phyloP scores from a whole-genome alignment of 2,329 filamentous ascomycete genomes.

The Sarocladiaceae sp. region DNA sequence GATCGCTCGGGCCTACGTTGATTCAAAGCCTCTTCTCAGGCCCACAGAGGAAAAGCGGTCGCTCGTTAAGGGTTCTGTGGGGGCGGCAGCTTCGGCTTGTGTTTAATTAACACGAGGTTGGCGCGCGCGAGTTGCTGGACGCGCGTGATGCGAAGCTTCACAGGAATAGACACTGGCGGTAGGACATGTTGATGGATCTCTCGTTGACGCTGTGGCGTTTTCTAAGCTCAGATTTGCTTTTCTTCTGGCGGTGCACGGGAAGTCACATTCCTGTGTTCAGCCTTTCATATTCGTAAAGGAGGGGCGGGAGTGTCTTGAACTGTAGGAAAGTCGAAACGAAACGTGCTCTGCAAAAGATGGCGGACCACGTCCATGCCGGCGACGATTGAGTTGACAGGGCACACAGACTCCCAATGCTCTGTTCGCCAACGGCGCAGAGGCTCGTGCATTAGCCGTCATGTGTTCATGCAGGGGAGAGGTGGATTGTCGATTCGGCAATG shows the following conservation, averaged over 20 bases:
- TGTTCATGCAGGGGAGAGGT: neutral
- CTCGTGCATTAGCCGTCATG: neutral
- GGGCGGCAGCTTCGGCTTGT: neutral
- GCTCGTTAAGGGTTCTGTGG: neutral
- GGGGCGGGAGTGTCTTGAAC: neutral
- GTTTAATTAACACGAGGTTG: conserved; percentile 9
- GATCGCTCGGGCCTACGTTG: neutral
- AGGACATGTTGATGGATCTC: too few relatives aligned
- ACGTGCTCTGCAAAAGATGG: neutral
- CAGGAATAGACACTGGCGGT: too few relatives aligned
- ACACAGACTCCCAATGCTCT: neutral
- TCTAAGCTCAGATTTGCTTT: neutral
- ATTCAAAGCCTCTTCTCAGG: neutral
- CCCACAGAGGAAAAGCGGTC: neutral
- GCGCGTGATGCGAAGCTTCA: neutral
- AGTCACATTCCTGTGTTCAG: neutral
- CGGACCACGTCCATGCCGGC: neutral
- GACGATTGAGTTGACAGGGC: neutral
- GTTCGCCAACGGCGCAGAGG: neutral
- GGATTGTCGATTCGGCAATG: conserved; percentile 2
- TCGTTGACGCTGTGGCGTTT: neutral
- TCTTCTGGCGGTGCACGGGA: neutral
- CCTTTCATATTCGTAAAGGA: neutral
- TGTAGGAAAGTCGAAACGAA: neutral
- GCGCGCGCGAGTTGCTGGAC: neutral